Percentiles rank a stretch among this genome's conserved stretches.
phyloP scores from a whole-genome alignment of 495 filamentous ascomycete species.

The Talaromyces adpressus region DNA sequence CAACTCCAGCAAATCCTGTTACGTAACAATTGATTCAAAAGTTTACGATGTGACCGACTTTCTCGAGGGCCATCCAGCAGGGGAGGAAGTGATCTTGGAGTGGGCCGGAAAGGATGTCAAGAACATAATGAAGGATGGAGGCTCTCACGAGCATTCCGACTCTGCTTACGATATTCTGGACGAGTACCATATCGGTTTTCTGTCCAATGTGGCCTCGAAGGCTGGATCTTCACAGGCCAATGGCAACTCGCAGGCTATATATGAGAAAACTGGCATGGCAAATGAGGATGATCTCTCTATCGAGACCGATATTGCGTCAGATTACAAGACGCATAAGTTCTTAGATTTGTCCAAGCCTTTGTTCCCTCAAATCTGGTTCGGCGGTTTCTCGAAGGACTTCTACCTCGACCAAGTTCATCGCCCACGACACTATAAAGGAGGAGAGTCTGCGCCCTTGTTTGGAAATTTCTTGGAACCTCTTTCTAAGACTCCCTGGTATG shows the following conservation, averaged over 20 bases:
- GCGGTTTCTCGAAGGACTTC: slow-evolving; percentile 85
- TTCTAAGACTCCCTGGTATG: slow-evolving; percentile 88
- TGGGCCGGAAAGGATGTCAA: slow-evolving; percentile 84
- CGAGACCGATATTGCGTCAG: slow-evolving; percentile 66
- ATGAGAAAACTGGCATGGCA: slow-evolving; percentile 76
- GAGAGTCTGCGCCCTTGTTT: slow-evolving; percentile 87
- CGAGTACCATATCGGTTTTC: slow-evolving; percentile 74
- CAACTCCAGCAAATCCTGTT: slow-evolving; percentile 79
- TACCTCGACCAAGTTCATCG: slow-evolving; percentile 96
- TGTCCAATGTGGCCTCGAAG: slow-evolving; percentile 34
- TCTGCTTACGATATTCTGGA: slow-evolving; percentile 90
- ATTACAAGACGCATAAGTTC: slow-evolving; percentile 87
- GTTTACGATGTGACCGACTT: slow-evolving; percentile 96
- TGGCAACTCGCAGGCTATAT: slow-evolving; percentile 43
- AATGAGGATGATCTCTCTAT: slow-evolving; percentile 77
- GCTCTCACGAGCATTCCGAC: slow-evolving; percentile 79
- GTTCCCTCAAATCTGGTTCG: slow-evolving; percentile 80
- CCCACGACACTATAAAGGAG: slow-evolving; percentile 89
- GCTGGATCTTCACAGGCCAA: slow-evolving; percentile 38
- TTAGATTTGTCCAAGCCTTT: slow-evolving; percentile 83
- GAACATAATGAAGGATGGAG: slow-evolving; percentile 74
- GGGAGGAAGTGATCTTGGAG: slow-evolving; percentile 78
- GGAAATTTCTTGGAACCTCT: slow-evolving; percentile 97
- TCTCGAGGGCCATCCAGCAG: slow-evolving; percentile 82
- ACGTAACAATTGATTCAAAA: slow-evolving; percentile 80